A percentile compares a stretch with the other conserved stretches of the same genome.
Evolutionary conservation across 176 grass and related monocot genomes (phyloP).

Genomic region (Musa beccarii): DNA sequence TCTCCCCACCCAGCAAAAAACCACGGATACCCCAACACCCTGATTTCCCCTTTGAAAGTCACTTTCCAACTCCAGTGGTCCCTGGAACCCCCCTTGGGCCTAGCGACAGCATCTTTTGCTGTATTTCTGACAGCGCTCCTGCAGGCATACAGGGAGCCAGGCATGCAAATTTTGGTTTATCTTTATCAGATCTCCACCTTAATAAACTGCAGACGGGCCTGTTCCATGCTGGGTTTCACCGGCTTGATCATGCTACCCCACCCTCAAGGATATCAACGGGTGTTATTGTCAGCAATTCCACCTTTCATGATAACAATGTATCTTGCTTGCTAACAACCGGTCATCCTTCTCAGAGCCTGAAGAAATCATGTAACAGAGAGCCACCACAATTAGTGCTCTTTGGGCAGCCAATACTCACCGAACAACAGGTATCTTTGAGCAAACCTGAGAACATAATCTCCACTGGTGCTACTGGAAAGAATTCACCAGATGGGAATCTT

Average conservation of each 20-base stretch:
- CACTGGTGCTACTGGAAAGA: constrained; percentile 7
- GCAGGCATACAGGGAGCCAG: constrained; percentile 99
- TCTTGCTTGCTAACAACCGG: constrained; percentile 8
- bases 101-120: constrained; percentile 32
- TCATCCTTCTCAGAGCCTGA: constrained; percentile 21
- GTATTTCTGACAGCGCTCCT: constrained; percentile 51
- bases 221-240: constrained; percentile 16
- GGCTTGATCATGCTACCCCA: constrained; percentile 12
- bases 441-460: constrained; percentile 1
- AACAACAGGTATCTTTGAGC: constrained; percentile 40
- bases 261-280: constrained; percentile 28
- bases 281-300: constrained; percentile 21
- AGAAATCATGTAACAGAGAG: constrained; percentile 27
- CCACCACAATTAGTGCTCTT: constrained; percentile 48
- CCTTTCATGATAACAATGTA: neutral
- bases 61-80: constrained; percentile 25
- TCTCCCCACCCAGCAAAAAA: constrained; percentile 66
- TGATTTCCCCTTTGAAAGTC: constrained; percentile 31
- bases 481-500: constrained; percentile 32
- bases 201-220: constrained; percentile 38
- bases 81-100: neutral
- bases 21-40: constrained; percentile 39
- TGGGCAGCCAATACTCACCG: constrained; percentile 53
- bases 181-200: constrained; percentile 55
- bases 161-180: constrained; percentile 58